Evolutionary conservation across 1,139 yeast genomes (phyloP), one percentile per base, ranked within the genome.

Genomic region (Nakaseomyces kungkrabaensis): DNA sequence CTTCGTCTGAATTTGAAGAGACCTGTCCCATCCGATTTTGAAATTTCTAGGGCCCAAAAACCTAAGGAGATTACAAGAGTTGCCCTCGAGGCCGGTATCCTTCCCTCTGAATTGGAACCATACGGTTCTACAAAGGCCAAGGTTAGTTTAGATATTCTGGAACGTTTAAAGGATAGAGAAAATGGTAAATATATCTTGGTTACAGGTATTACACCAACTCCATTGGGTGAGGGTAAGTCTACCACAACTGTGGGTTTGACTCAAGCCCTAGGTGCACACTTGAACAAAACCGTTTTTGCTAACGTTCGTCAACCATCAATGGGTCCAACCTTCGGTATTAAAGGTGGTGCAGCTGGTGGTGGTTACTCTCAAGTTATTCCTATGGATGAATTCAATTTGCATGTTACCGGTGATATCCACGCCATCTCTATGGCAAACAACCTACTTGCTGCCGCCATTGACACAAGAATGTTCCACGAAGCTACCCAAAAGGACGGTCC

Each of bases 341-440:
- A 85, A 68, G 94, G 94, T 64, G 92, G 92, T 67, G 94, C 94
- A 54, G 92, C 94, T 9, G 94, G 94, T 59, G 94, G 92, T 65
- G 92, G 92, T 49, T 84, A 83, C 63, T 76, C 94, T 6, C 92
- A 85, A 67, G 92, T 84, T 26, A 84, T 85, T 62, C 94, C 94
- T 48, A 85, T 85, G 92, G 94, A 85, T 66, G 92, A 85, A 66
- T 85, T 85, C 71, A 85, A 85, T 69, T 78, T 85, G 83, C 92
- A 85, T 67, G 73, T 85, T 56, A 85, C 92, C 47, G 94, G 94
- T 65, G 94, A 85, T 67, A 85, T 85, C 53, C 92, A 85, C 65
- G 90, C 92, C 37, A 83, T 85, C 56, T 80, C 86, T 48, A 85
- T 84, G 43, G 92, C 94, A 22, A 85, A 83, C 60, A 85, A 85